Base-by-base conservation (phyloP, 352 stramenopile genomes). In the Hyaloperonospora arabidopsidis region DNA sequence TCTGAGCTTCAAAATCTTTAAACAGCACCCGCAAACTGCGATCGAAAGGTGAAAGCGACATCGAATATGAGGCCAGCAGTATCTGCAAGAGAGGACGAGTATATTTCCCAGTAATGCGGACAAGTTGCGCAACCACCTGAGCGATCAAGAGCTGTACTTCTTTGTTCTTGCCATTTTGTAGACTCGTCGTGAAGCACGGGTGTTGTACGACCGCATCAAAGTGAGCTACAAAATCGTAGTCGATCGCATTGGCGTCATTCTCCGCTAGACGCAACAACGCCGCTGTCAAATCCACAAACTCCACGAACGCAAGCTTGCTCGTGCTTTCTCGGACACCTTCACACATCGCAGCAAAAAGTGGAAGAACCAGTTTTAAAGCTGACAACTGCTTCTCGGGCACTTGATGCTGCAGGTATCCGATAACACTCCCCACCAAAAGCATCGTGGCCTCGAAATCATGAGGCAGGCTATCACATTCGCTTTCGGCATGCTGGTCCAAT, bases 21-120 rank as follows among this genome's bases (percentile, higher is more conserved):
- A 89, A 68, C 21, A 89, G 25, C 1, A 70, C 54, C 13, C 81
- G 74, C 19, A 92, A 36, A 22, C 71, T 50, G 11, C 79, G 68
- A 57, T 93, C 84, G 8, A 79, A 63, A 0, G 61, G 41, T 21
- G 74, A 84, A 0, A 91, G 58, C 32, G 81, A 88, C 65, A 89
- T 85, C 13, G 64, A 72, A 61, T 93, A 93, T 5, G 67, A 50
- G 18, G 62, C 67, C 6, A 93, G 71, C 22, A 93, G 54, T 17
- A 68, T 60, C 54, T 84, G 64, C 49, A 87, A 84, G 22, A 90
- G 54, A 36, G 65, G 57, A 8, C 70, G 66, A 19, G 63, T 61
- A 45, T 86, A 86, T n/a, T 70, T 62, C 2, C 45, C 48, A 4
- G 70, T 72, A 17, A 68, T 61, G 22, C 68, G 63, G 36, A 75